Conservation (phyloP, 192 early-diverging fungal species). For the Coemansia sp. region DNA sequence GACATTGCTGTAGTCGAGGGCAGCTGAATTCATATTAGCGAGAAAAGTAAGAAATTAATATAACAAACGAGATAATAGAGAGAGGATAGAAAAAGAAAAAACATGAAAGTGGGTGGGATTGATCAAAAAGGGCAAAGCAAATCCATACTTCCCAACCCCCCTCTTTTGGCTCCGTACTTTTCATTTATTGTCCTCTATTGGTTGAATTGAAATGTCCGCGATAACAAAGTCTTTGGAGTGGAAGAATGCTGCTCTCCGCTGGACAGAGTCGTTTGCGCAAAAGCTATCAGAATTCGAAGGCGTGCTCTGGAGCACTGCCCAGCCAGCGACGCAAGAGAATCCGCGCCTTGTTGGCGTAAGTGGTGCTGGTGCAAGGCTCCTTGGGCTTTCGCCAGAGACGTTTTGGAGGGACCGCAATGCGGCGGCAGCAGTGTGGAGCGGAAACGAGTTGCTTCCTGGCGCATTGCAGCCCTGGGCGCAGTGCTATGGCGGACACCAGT, state of each 20-base stretch:
- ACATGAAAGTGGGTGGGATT: too few species aligned
- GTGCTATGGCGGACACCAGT: conserved; percentile 74
- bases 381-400: conserved; percentile 9
- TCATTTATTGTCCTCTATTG: background rate
- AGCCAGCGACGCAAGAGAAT: conserved; percentile 11
- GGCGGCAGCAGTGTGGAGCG: conserved; percentile 45
- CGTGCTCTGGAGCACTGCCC: conserved; percentile 36
- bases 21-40: too few species aligned
- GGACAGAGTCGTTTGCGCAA: conserved; percentile 3
- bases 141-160: background rate
- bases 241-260: background rate
- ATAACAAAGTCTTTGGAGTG: background rate
- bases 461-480: conserved; percentile 62
- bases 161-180: background rate
- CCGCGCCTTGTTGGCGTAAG: conserved; percentile 34
- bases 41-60: too few species aligned
- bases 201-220: background rate
- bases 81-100: background rate
- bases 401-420: conserved; percentile 19
- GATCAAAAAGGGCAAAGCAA: background rate
- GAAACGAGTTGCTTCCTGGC: conserved; percentile 36
- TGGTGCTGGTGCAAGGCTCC: conserved; percentile 14
- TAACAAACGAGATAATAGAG: background rate
- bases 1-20: background rate
- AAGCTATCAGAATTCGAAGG: background rate